Conservation (phyloP, 805 yeast species). For the Starmerella scarabaei region DNA sequence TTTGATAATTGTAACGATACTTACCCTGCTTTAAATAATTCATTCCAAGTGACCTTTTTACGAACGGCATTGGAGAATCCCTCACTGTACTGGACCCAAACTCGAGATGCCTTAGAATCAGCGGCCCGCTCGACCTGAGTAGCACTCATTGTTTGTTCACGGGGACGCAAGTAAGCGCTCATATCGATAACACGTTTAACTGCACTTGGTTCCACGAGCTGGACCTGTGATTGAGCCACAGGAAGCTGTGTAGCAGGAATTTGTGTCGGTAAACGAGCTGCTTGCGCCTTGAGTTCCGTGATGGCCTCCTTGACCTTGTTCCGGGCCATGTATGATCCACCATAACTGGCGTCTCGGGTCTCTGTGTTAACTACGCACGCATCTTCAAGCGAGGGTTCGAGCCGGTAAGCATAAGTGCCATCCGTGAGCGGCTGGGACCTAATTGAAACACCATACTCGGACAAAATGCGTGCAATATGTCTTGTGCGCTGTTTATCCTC, state of each 20-base stretch:
- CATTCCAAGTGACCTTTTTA: slow-evolving; percentile 66
- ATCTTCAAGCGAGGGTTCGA: slow-evolving; percentile 29
- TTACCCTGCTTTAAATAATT: slow-evolving; percentile 29
- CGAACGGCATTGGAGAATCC: slow-evolving; percentile 88
- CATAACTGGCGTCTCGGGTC: neutral
- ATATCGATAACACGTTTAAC: neutral
- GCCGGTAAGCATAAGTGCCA: slow-evolving; percentile 22
- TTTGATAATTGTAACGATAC: too few relatives aligned
- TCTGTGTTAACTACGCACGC: slow-evolving; percentile 16
- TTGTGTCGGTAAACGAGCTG: neutral
- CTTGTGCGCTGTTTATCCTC: slow-evolving; percentile 14
- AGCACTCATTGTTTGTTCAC: neutral
- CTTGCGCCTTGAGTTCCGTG: slow-evolving; percentile 1
- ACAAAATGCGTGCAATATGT: slow-evolving; percentile 20
- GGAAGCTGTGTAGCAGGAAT: neutral
- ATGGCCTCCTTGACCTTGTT: slow-evolving; percentile 7
- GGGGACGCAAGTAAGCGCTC: neutral
- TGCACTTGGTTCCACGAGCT: neutral
- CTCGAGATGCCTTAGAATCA: slow-evolving; percentile 18
- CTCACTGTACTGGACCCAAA: slow-evolving; percentile 86
- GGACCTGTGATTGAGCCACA: neutral
- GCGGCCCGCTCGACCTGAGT: slow-evolving; percentile 6
- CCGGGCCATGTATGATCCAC: slow-evolving; percentile 10
- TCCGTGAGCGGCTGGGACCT: slow-evolving; percentile 23
- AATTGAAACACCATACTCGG: slow-evolving; percentile 19